Percentiles rank a stretch among this genome's conserved stretches.
phyloP scores from a whole-genome alignment of 2,329 filamentous ascomycete species.

The Emmonsiellopsis sp. region DNA sequence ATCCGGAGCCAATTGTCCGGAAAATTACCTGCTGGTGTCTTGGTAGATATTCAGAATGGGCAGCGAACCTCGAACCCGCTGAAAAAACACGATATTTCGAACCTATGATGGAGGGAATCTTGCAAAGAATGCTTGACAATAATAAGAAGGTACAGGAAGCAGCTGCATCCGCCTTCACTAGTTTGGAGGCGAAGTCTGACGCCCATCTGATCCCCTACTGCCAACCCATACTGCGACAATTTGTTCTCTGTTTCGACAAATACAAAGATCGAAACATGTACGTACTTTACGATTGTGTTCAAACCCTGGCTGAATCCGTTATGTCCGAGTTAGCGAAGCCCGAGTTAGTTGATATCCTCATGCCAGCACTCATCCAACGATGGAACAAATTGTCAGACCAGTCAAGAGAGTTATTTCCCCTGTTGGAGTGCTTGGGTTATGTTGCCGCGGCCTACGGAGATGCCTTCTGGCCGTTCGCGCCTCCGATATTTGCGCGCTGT shows the following conservation, averaged over 20 bases:
- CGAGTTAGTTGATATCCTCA: constrained; percentile 72
- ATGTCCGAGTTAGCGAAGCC: constrained; percentile 71
- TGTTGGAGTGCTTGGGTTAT: constrained; percentile 94
- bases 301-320: constrained; percentile 89
- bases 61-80: constrained; percentile 60
- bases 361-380: constrained; percentile 83
- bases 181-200: constrained; percentile 87
- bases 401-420: constrained; percentile 84
- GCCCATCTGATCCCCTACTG: constrained; percentile 75
- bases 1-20: constrained; percentile 79
- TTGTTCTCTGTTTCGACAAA: constrained; percentile 80
- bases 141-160: constrained; percentile 99
- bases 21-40: constrained; percentile 98
- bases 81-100: constrained; percentile 75
- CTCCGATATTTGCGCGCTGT: constrained; percentile 78
- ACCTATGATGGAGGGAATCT: constrained; percentile 93
- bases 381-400: constrained; percentile 84
- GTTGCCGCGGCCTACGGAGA: constrained; percentile 78
- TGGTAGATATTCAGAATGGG: constrained; percentile 88
- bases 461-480: constrained; percentile 74
- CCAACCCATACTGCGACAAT: constrained; percentile 81
- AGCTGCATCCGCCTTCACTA: constrained; percentile 89
- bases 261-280: constrained; percentile 99
- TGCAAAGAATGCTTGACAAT: constrained; percentile 87
- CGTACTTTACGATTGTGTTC: constrained; percentile 95